Evolutionary conservation across 2,329 filamentous ascomycete species (phyloP).

Genomic region (Penicillium sp.): DNA sequence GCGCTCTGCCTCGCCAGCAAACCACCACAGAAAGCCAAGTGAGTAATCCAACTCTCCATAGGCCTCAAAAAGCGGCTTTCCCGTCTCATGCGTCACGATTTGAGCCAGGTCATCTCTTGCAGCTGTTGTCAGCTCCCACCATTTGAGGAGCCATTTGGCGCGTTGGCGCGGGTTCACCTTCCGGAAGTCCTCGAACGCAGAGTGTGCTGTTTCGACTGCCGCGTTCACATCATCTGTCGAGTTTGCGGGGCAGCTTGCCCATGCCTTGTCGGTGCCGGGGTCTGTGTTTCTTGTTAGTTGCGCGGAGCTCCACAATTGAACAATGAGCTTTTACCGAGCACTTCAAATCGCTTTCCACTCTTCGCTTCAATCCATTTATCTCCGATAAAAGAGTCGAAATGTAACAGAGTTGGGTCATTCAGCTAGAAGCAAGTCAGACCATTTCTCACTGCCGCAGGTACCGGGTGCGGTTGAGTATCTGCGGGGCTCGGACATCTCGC

Average conservation of each 20-base stretch:
- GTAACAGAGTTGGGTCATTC: slow-evolving; percentile 48
- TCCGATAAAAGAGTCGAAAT: slow-evolving; percentile 52
- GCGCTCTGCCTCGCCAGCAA: slow-evolving; percentile 60
- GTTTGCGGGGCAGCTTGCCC: slow-evolving; percentile 53
- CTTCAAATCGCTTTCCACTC: slow-evolving; percentile 51
- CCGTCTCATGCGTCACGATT: slow-evolving; percentile 62
- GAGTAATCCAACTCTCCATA: slow-evolving; percentile 58
- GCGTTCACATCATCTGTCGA: slow-evolving; percentile 59
- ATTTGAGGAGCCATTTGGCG: slow-evolving; percentile 62
- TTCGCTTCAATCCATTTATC: slow-evolving; percentile 49
- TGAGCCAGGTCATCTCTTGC: slow-evolving; percentile 62
- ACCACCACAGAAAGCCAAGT: slow-evolving; percentile 56
- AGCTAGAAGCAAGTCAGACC: slow-evolving; percentile 31
- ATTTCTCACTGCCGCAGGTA: background rate
- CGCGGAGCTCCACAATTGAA: background rate
- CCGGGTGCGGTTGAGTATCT: background rate
- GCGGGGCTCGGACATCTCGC: slow-evolving; percentile 17
- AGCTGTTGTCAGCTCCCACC: slow-evolving; percentile 63
- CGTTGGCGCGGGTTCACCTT: slow-evolving; percentile 60
- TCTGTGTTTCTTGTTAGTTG: slow-evolving; percentile 32
- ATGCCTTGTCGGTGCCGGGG: slow-evolving; percentile 51
- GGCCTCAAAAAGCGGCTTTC: slow-evolving; percentile 57
- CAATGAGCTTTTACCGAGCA: slow-evolving; percentile 39
- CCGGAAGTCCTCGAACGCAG: slow-evolving; percentile 60
- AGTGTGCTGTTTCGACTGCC: slow-evolving; percentile 58